Percentiles rank a stretch among this genome's conserved stretches.
These are phyloP conservation scores for Aspergillus costaricaensis DNA, from an alignment of 2,329 filamentous ascomycete species.

Conservation along the genomic window DNA sequence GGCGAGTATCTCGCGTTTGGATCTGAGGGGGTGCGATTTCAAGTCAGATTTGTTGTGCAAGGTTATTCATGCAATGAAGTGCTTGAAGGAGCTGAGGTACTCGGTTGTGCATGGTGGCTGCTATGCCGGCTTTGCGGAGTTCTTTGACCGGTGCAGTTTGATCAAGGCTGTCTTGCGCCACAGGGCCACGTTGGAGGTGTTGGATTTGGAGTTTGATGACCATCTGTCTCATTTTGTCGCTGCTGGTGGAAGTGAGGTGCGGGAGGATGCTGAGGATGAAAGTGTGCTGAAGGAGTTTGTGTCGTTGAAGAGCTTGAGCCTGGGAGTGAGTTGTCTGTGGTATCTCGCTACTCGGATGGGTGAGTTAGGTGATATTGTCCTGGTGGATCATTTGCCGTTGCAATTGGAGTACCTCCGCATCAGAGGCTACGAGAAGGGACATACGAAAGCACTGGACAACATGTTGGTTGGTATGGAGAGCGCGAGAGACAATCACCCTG, in stretches of 20 bases:
- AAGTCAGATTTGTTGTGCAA: neutral
- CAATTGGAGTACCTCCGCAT: neutral
- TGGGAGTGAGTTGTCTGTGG: neutral
- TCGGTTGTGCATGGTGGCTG: neutral
- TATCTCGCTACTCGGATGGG: neutral
- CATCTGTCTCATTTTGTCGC: neutral
- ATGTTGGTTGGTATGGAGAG: neutral
- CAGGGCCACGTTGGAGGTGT: neutral
- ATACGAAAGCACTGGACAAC: neutral
- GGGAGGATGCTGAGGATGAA: too few species aligned
- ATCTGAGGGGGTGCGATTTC: neutral
- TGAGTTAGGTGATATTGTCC: neutral
- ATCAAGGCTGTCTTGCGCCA: neutral
- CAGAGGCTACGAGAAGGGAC: neutral
- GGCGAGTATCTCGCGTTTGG: neutral
- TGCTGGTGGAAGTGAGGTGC: neutral
- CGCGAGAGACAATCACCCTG: neutral
- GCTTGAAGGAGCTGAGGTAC: neutral
- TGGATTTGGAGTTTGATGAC: neutral
- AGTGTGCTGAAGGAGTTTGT: neutral
- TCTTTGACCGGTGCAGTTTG: neutral
- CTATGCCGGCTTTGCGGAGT: neutral
- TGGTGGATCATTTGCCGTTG: neutral
- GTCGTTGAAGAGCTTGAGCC: neutral
- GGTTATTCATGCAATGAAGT: neutral